Evolutionary conservation across 2,329 filamentous ascomycete species (phyloP).

Genomic region (Talaromyces albobiverticillius): DNA sequence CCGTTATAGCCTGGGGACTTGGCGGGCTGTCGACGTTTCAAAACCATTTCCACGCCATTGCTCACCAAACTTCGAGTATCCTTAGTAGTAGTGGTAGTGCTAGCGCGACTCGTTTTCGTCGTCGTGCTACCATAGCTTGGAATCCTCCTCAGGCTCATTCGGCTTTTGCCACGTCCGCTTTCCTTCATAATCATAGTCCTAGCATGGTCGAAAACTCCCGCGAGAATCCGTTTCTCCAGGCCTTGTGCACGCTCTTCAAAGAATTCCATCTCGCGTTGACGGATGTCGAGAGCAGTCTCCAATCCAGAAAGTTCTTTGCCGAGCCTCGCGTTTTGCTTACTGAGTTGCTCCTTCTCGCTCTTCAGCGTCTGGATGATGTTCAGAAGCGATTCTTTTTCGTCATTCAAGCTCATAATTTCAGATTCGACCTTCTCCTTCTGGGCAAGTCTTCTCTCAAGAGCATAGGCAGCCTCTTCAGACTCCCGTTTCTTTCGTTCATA

Average conservation of each 20-base stretch:
- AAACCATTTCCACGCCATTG: slow-evolving; percentile 45
- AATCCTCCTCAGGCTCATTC: slow-evolving; percentile 53
- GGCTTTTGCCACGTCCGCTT: slow-evolving; percentile 52
- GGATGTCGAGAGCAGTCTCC: slow-evolving; percentile 83
- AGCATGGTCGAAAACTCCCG: slow-evolving; percentile 95
- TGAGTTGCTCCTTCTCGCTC: slow-evolving; percentile 62
- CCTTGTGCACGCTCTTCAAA: slow-evolving; percentile 89
- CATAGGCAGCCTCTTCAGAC: slow-evolving; percentile 73
- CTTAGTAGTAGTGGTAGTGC: slow-evolving; percentile 33
- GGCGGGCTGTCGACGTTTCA: slow-evolving; percentile 51
- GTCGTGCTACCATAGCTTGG: slow-evolving; percentile 43
- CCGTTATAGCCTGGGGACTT: slow-evolving; percentile 33
- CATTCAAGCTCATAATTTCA: slow-evolving; percentile 48
- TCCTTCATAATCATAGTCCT: slow-evolving; percentile 73
- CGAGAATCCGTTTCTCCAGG: slow-evolving; percentile 86
- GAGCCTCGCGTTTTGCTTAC: slow-evolving; percentile 73
- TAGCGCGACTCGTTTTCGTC: slow-evolving; percentile 33
- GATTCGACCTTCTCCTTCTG: slow-evolving; percentile 63
- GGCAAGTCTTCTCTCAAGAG: slow-evolving; percentile 71
- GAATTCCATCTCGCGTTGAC: slow-evolving; percentile 82
- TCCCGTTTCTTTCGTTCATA: slow-evolving; percentile 75
- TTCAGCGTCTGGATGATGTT: slow-evolving; percentile 51
- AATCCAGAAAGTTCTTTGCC: slow-evolving; percentile 85
- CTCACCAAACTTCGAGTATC: slow-evolving; percentile 35
- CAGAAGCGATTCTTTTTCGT: slow-evolving; percentile 62